Conservation (phyloP, 257 asterid species). For the Capsicum chinense region DNA sequence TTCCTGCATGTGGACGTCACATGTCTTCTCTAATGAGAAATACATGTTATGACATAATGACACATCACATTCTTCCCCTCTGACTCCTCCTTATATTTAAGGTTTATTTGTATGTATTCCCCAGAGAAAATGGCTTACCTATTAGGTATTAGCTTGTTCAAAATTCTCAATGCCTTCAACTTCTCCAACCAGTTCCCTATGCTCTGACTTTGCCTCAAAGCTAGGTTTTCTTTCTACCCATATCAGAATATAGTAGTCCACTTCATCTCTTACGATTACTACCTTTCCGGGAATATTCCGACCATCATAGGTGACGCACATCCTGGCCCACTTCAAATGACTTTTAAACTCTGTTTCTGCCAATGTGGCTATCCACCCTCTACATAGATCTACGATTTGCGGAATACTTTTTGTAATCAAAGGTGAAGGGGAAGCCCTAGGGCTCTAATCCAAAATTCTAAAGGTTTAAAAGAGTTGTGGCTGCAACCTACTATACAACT, state of each 20-base stretch:
- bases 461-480: not conserved
- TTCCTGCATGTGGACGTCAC: not conserved
- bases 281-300: not conserved
- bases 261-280: not conserved
- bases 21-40: constrained; percentile 2
- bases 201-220: constrained; percentile 1
- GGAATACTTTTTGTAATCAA: not conserved
- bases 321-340: not conserved
- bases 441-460: not conserved
- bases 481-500: not conserved
- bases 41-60: not conserved
- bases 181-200: not conserved
- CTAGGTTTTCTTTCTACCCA: not conserved
- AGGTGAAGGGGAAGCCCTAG: not conserved
- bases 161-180: not conserved
- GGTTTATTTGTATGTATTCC: too few relatives aligned
- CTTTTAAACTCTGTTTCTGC: not conserved
- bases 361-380: not conserved
- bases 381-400: not conserved
- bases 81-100: not conserved
- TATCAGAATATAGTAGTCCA: not conserved
- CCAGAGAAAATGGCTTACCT: too few relatives aligned
- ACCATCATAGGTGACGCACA: not conserved
- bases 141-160: not conserved
- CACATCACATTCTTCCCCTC: constrained; percentile 14